Percentiles rank a stretch among this genome's conserved stretches.
Evolutionary conservation across 2,329 filamentous ascomycete genomes (phyloP).

Genomic region (Apiospora koreana): DNA sequence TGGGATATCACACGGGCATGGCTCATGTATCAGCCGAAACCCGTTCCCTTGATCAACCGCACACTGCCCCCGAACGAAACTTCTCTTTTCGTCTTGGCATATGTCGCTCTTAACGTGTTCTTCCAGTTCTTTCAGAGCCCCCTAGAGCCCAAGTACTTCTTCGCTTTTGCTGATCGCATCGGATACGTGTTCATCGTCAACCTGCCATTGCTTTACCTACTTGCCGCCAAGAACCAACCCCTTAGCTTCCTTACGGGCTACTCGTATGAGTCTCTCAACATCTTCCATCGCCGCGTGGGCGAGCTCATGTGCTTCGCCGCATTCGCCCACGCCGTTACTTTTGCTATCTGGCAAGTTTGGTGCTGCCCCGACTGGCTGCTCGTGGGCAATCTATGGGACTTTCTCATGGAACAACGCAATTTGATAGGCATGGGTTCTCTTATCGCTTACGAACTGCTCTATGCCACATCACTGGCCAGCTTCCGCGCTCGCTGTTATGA

Average conservation of each 20-base stretch:
- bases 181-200: constrained; percentile 54
- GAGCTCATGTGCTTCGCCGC: constrained; percentile 63
- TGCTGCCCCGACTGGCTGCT: constrained; percentile 49
- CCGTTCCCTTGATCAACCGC: constrained; percentile 58
- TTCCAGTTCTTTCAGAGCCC: constrained; percentile 56
- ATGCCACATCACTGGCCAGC: constrained; percentile 60
- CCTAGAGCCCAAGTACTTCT: constrained; percentile 48
- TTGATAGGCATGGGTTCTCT: constrained; percentile 57
- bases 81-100: constrained; percentile 50
- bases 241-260: constrained; percentile 60
- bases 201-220: constrained; percentile 57
- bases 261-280: constrained; percentile 67
- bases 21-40: constrained; percentile 58
- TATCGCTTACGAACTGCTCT: constrained; percentile 60
- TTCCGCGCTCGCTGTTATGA: constrained; percentile 65
- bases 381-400: constrained; percentile 42
- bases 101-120: constrained; percentile 57
- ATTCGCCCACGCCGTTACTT: constrained; percentile 54
- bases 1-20: constrained; percentile 17
- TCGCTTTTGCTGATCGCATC: constrained; percentile 59
- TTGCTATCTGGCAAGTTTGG: constrained; percentile 56
- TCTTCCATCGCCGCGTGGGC: constrained; percentile 64
- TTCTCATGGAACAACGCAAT: constrained; percentile 53
- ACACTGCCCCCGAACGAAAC: constrained; percentile 58
- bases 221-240: constrained; percentile 68